These are phyloP conservation scores for Cytospora schulzeri DNA, from an alignment of 2,329 filamentous ascomycete genomes.

Conservation along the genomic window DNA sequence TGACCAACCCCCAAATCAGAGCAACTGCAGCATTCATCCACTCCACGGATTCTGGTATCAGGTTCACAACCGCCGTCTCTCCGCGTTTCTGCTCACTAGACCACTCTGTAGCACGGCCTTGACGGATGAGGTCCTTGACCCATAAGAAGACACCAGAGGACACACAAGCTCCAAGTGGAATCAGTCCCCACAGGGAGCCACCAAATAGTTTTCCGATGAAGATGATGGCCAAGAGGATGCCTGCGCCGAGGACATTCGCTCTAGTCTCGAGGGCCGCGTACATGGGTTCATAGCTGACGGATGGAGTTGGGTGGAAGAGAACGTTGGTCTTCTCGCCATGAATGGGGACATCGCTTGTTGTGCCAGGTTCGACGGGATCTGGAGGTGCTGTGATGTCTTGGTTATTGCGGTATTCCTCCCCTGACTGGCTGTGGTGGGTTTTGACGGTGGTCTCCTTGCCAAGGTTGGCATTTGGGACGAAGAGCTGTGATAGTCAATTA, in stretches of 20 bases:
- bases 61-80: slow-evolving; percentile 80
- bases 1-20: slow-evolving; percentile 87
- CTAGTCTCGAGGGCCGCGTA: slow-evolving; percentile 75
- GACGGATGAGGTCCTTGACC: slow-evolving; percentile 83
- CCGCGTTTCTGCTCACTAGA: slow-evolving; percentile 82
- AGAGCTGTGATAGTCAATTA: slow-evolving; percentile 55
- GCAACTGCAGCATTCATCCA: slow-evolving; percentile 93
- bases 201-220: slow-evolving; percentile 80
- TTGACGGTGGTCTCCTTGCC: slow-evolving; percentile 72
- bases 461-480: slow-evolving; percentile 87
- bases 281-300: slow-evolving; percentile 87
- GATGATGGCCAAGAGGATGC: slow-evolving; percentile 72
- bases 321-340: slow-evolving; percentile 96
- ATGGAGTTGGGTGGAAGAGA: slow-evolving; percentile 91
- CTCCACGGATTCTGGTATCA: slow-evolving; percentile 89
- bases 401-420: slow-evolving; percentile 77
- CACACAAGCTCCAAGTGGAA: slow-evolving; percentile 73
- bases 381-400: slow-evolving; percentile 92
- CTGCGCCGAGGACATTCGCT: slow-evolving; percentile 69
- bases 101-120: slow-evolving; percentile 85
- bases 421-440: slow-evolving; percentile 70
- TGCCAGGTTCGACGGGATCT: slow-evolving; percentile 77
- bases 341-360: slow-evolving; percentile 92
- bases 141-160: slow-evolving; percentile 82
- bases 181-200: slow-evolving; percentile 72